Evolutionary conservation across 2,329 filamentous ascomycete genomes (phyloP), one percentile per base, ranked within the genome.

Genomic region (Parastagonospora avenae): DNA sequence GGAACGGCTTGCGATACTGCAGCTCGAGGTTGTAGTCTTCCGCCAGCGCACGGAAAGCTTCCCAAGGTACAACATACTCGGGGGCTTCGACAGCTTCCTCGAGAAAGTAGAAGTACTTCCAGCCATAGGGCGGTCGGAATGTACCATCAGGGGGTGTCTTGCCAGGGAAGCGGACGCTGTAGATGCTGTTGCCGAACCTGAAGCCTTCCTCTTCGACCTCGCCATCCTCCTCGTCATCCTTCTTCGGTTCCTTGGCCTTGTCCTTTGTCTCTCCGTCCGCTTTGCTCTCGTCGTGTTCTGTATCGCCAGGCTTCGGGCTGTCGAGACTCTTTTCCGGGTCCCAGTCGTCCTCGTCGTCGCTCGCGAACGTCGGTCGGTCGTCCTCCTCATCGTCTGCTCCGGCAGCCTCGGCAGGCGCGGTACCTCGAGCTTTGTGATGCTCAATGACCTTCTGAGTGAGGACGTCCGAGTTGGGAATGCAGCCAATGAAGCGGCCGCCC

Each of bases 51-150:
- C 94, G 90, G 78, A 99, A 97, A 1, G 92, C 92, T 72, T 96
- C 92, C 93, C 94, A 99, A 0, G 94, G 94, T 1, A 99, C 94
- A 1, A 99, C 93, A 71, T 96, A 99, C 77, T 99, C 94, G 2
- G 94, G 93, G 69, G 92, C 90, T 72, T 97, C 93, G 15, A 99
- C 94, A 0, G 94, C 94, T 76, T 99, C 94, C 66, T 94, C 88
- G 49, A 99, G 85, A 74, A 92, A 96, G 79, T 96, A 99, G 69
- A 86, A 96, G 77, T 99, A 99, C 74, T 94, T 96, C 92, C 94
- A 97, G 42, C 93, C 94, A 70, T 92, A 97, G 0, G 94, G 91
- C 4, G 94, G 94, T 4, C 94, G 87, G 77, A 99, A 99, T 29
- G 94, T 82, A 46, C 94, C 94, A 70, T 97, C 91, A 15, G 85